Percentiles rank a stretch among this genome's conserved stretches.
Evolutionary conservation across 2,329 filamentous ascomycete genomes (phyloP).

Genomic region (Blumeriella jaapii): DNA sequence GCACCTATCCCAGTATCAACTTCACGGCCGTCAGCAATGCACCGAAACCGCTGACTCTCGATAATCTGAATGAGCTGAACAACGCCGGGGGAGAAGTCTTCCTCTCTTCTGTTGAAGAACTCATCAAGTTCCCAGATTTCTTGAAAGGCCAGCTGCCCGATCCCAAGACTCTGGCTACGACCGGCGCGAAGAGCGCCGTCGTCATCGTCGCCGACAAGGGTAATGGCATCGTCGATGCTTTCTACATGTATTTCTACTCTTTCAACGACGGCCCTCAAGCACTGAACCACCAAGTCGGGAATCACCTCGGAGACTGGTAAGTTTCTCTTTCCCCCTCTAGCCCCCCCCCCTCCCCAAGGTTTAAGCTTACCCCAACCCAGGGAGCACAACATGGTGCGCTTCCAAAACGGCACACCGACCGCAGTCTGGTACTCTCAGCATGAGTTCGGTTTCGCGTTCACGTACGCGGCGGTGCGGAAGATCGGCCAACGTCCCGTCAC

Average conservation of each 20-base stretch:
- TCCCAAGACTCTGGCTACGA: conserved; percentile 32
- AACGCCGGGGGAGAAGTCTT: conserved; percentile 30
- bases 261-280: conserved; percentile 20
- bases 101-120: conserved; percentile 34
- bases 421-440: conserved; percentile 87
- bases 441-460: conserved; percentile 75
- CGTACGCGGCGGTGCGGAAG: conserved; percentile 79
- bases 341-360: neutral
- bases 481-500: conserved; percentile 53
- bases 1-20: conserved; percentile 33
- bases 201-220: conserved; percentile 61
- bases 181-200: conserved; percentile 40
- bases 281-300: conserved; percentile 13
- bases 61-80: conserved; percentile 36
- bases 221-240: conserved; percentile 31
- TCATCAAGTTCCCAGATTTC: conserved; percentile 31
- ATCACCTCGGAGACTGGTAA: conserved; percentile 48
- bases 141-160: conserved; percentile 38
- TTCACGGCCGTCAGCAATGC: conserved; percentile 28
- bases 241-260: conserved; percentile 24
- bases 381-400: conserved; percentile 84
- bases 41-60: conserved; percentile 29
- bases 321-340: neutral
- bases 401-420: conserved; percentile 70
- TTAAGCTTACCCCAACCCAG: conserved; percentile 5